phyloP scores from a whole-genome alignment of 495 filamentous ascomycete species.

The Tuber indicum region DNA sequence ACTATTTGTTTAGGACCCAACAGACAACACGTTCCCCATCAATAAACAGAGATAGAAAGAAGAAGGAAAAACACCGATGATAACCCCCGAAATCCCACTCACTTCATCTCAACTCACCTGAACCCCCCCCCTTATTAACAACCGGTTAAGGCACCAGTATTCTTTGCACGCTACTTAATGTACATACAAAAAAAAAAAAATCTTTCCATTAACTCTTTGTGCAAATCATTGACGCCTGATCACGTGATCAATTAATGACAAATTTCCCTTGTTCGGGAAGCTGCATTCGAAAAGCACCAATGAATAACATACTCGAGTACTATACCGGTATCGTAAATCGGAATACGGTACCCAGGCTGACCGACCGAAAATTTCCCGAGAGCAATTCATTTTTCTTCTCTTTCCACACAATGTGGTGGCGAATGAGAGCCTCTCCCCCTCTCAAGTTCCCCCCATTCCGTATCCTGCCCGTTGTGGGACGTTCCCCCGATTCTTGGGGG shows the following conservation, averaged over 20 bases:
- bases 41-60: not conserved
- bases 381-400: too few species aligned
- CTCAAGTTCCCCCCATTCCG: too few species aligned
- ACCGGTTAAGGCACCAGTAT: not conserved
- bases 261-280: not conserved
- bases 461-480: too few species aligned
- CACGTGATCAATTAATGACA: slow-evolving; percentile 20
- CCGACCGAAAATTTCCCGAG: too few species aligned
- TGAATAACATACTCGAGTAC: not conserved
- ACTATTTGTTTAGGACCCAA: slow-evolving; percentile 22
- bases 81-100: slow-evolving; percentile 5
- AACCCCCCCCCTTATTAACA: not conserved
- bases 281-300: not conserved
- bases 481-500: too few species aligned
- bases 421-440: too few species aligned
- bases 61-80: not conserved
- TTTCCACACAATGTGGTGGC: too few species aligned
- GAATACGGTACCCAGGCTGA: too few species aligned
- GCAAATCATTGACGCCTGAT: slow-evolving; percentile 20
- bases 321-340: not conserved
- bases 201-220: not conserved
- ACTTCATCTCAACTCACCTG: not conserved
- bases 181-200: not conserved
- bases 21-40: not conserved
- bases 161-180: too few species aligned